Conservation (phyloP, 768 basidiomycete species). For the Leccinum boreale region DNA sequence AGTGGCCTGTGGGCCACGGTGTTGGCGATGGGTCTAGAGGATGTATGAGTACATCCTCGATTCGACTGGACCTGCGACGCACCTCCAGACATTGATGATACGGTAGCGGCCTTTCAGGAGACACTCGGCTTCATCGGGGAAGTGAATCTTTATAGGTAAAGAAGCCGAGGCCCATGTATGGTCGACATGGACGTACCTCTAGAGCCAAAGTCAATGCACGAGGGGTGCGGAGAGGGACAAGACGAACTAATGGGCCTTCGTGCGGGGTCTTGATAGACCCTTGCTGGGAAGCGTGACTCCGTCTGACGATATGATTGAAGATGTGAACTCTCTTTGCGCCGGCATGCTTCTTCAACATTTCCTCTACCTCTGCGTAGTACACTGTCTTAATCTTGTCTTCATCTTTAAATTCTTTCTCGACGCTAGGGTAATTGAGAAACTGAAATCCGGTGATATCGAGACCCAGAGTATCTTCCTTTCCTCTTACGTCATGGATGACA, state of each 20-base stretch:
- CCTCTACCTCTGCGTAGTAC: conserved; percentile 43
- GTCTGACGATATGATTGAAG: conserved; percentile 45
- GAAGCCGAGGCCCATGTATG: not conserved
- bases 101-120: conserved; percentile 33
- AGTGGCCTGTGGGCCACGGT: not conserved
- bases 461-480: conserved; percentile 25
- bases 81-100: conserved; percentile 48
- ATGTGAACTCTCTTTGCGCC: conserved; percentile 40
- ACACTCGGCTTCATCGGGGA: not conserved
- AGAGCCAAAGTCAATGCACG: conserved; percentile 9
- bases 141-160: not conserved
- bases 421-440: conserved; percentile 31
- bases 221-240: conserved; percentile 4
- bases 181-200: not conserved
- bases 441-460: conserved; percentile 45
- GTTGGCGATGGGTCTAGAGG: not conserved
- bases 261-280: not conserved
- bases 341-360: conserved; percentile 37
- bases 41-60: too few species aligned
- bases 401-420: conserved; percentile 38
- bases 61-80: not conserved
- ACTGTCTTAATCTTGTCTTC: conserved; percentile 34
- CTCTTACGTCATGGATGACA: conserved; percentile 33
- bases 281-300: conserved; percentile 5
- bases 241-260: conserved; percentile 35